Conservation (phyloP, 2,329 filamentous ascomycete species). For the Boeremia lycopersici region DNA sequence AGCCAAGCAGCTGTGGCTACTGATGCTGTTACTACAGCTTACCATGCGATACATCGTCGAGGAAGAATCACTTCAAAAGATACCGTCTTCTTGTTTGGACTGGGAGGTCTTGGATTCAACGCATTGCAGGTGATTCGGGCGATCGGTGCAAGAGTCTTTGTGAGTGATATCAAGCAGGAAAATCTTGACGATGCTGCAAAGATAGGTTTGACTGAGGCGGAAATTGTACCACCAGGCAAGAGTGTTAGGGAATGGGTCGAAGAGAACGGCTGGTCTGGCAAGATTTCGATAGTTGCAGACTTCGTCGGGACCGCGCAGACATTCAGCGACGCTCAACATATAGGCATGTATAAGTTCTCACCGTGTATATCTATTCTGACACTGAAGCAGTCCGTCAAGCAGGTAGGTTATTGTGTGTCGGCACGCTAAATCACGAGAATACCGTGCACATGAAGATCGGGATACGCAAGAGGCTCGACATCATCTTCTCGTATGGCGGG, state of each 20-base stretch:
- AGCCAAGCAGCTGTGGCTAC: slow-evolving; percentile 28
- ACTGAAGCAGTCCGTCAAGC: slow-evolving; percentile 22
- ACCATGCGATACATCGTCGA: slow-evolving; percentile 29
- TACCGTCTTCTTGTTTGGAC: slow-evolving; percentile 28
- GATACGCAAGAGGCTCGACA: slow-evolving; percentile 26
- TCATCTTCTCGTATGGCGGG: slow-evolving; percentile 31
- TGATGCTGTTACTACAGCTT: slow-evolving; percentile 31
- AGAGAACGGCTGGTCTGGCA: slow-evolving; percentile 26
- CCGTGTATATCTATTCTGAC: neutral
- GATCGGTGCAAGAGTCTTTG: slow-evolving; percentile 25
- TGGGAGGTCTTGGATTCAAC: slow-evolving; percentile 31
- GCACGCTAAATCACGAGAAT: slow-evolving; percentile 33
- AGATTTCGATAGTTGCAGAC: slow-evolving; percentile 25
- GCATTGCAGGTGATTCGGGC: slow-evolving; percentile 26
- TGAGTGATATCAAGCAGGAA: slow-evolving; percentile 31
- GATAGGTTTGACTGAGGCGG: slow-evolving; percentile 18
- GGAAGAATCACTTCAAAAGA: slow-evolving; percentile 19
- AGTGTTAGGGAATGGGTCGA: slow-evolving; percentile 23
- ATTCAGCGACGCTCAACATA: slow-evolving; percentile 29
- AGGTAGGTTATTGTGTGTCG: slow-evolving; percentile 28
- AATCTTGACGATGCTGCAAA: slow-evolving; percentile 26
- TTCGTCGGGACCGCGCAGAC: slow-evolving; percentile 30
- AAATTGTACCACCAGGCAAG: slow-evolving; percentile 24
- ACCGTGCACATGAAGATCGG: slow-evolving; percentile 30
- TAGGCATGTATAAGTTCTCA: slow-evolving; percentile 12